These are phyloP conservation scores for Yarrowia osloensis DNA, from an alignment of 805 yeast species.

Conservation along the genomic window DNA sequence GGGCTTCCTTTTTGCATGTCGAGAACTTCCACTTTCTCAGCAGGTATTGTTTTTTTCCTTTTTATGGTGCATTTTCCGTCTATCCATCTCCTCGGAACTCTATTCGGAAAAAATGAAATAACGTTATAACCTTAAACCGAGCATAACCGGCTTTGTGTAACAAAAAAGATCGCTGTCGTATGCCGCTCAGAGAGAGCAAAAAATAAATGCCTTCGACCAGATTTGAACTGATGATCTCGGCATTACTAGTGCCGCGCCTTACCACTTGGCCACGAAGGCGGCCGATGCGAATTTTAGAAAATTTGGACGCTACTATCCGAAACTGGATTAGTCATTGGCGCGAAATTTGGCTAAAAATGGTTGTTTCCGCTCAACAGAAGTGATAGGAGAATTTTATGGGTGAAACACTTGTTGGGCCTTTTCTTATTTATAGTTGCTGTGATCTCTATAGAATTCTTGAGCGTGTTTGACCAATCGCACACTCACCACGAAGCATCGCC, in stretches of 20 bases:
- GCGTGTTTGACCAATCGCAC: no score
- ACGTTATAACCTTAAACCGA: background rate
- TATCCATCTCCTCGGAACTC: background rate
- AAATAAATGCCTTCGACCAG: constrained; percentile 19
- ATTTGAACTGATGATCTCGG: constrained; percentile 25
- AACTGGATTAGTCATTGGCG: background rate
- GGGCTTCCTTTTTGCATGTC: constrained; percentile 27
- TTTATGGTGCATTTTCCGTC: background rate
- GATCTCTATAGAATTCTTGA: no score
- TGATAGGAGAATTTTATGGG: no score
- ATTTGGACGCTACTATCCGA: background rate
- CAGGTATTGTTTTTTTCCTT: no score
- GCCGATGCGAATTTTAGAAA: background rate
- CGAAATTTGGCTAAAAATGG: background rate
- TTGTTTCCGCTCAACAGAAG: no score
- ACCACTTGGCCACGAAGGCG: constrained; percentile 28
- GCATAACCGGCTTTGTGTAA: no score
- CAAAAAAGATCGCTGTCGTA: no score
- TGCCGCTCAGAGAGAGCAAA: background rate
- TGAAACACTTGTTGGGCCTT: no score
- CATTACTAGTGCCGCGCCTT: constrained; percentile 26
- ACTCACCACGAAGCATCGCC: no score
- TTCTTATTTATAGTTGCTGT: no score
- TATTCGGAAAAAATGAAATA: background rate
- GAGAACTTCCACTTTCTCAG: no score